Percentiles rank a stretch among this genome's conserved stretches.
These are phyloP conservation scores for Pseudopithomyces maydicus DNA, from an alignment of 2,329 filamentous ascomycete species.

Conservation along the genomic window DNA sequence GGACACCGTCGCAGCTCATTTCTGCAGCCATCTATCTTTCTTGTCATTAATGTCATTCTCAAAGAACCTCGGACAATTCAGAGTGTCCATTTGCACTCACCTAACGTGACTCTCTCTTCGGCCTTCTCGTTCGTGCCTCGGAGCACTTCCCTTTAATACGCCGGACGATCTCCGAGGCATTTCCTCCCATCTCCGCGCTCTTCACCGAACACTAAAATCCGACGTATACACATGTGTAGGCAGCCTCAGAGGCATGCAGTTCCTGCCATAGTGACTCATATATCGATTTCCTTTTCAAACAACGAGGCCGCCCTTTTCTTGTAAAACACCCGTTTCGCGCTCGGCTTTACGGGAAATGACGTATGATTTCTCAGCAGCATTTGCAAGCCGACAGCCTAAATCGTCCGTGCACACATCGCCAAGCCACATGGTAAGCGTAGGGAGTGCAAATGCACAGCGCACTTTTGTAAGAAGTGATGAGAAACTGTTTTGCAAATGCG, in stretches of 20 bases:
- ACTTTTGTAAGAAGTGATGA: conserved; percentile 2
- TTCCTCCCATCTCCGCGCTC: background rate
- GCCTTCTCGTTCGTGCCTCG: background rate
- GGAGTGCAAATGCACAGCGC: background rate
- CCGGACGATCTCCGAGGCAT: background rate
- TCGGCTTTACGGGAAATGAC: conserved; percentile 1
- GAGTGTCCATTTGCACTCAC: too few species aligned
- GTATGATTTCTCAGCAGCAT: conserved; percentile 8
- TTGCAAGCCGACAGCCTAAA: background rate
- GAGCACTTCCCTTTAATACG: background rate
- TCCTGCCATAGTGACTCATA: background rate
- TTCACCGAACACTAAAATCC: background rate
- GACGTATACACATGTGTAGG: background rate
- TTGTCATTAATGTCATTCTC: too few species aligned
- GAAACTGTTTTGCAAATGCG: background rate
- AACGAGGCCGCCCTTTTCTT: background rate
- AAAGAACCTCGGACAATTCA: too few species aligned
- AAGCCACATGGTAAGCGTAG: background rate
- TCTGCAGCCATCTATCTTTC: too few species aligned
- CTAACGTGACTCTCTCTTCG: background rate
- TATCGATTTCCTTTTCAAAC: background rate
- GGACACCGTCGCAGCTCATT: too few species aligned
- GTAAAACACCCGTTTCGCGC: background rate
- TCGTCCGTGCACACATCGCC: background rate
- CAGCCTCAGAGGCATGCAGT: background rate